Evolutionary conservation across 164 flowering plant genomes (phyloP), one percentile per base, ranked within the genome.

Genomic region (Chloranthus sessilifolius): DNA sequence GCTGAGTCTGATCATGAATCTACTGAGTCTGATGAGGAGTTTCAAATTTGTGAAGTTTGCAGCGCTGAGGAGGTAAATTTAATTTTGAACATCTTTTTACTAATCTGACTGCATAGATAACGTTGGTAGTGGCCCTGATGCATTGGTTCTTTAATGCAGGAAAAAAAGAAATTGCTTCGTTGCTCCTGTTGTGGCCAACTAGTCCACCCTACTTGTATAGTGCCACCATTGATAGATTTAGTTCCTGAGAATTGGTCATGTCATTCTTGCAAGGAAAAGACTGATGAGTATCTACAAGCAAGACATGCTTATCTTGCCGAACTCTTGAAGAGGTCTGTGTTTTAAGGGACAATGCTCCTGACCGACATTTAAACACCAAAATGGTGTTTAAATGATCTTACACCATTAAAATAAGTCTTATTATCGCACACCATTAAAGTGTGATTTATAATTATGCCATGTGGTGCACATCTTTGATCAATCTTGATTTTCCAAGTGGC

Each of bases 21-120:
- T 22, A 65, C 75, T 28, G 96, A 84, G 63, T 88, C 99, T 43
- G 99, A 92, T 68, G 99, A 92, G 47, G 99, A 92, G 76, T 92
- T 92, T 77, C 96, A 86, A 74, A 82, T 92, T 20, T 88, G 99
- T 72, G 82, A 81, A 43, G 70, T 84, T 42, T 92, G 99, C 76
- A 82, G 44, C 55, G 38, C 53, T 39, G 99, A 92, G 71, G 96
- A 66, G 91, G 99, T 92, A 66, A 43, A 33, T 33, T 28, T 4
- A 2, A 42, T 47, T 33, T 14, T 11, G 6, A 10, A 10, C 25
- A 47, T 39, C 34, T 25, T 7, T n/a, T 52, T 27, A 25, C 41
- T 37, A 16, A 23, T 29, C 25, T 16, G n/a, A 15, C 14, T 39
- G 16, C 35, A 15, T 11, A 26, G 11, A 25, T 16, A 4, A 15